Base-by-base conservation (phyloP, 768 basidiomycete genomes). In the Fomitopsis serialis region DNA sequence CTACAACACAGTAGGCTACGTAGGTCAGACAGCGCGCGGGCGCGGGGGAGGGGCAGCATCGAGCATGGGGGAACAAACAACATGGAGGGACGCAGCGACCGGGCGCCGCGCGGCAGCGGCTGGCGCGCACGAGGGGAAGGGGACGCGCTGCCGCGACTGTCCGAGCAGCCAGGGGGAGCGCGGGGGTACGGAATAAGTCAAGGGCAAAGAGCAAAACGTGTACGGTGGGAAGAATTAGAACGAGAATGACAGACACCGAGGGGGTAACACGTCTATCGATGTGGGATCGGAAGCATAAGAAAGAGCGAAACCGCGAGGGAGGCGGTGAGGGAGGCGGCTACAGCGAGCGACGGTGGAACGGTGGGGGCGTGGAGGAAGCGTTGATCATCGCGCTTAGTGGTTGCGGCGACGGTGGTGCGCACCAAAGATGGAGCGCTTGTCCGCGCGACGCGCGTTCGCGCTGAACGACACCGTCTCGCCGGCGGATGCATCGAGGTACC, bases 401-500 rank as follows among this genome's bases (percentile, higher is more conserved):
- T 55, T 45, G 53, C 50, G 59, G 37, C 54, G 54, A 24, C 59
- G 56, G 21, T 40, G 48, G 54, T 58, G 59, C 50, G 57, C 59
- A 22, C 56, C 42, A 35, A 58, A 40, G 29, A 58, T 52, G 45
- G 45, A 48, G 54, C 54, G 54, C 48, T 40, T 50, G 22, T 55
- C 56, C 46, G 47, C 52, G 35, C 54, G 36, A 32, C 54, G 46
- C 37, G 43, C 19, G 36, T 52, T 48, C 37, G 52, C 13, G 50
- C 23, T 23, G 47, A 66, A 63, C 42, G 55, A 32, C 24, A 67
- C 56, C 19, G 34, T 50, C 61, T 57, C 59, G 9, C 59, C 59
- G 17, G 57, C 62, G 27, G 55, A 36, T 40, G 58, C 56, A 32
- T 50, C 51, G 24, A 67, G 54, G 58, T 64, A 64, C 10, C 62